Conservation (phyloP, 768 basidiomycete species). For the Lentinula boryana region DNA sequence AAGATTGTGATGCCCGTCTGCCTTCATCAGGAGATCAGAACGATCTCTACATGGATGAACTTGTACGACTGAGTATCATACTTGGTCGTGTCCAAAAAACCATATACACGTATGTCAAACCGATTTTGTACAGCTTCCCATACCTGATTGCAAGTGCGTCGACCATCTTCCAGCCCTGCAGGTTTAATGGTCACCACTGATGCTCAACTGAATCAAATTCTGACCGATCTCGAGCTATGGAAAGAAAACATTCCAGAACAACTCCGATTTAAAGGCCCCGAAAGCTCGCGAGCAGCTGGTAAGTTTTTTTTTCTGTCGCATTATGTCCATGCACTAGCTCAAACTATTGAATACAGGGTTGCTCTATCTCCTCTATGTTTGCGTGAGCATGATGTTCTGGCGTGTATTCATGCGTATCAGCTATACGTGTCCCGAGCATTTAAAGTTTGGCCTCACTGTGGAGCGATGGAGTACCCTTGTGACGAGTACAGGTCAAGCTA, state of each 20-base stretch:
- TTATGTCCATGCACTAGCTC: not conserved
- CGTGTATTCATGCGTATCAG: constrained; percentile 98
- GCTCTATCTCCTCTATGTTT: constrained; percentile 82
- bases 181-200: constrained; percentile 85
- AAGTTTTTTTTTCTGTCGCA: constrained; percentile 18
- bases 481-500: constrained; percentile 66
- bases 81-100: constrained; percentile 89
- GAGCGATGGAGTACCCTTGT: constrained; percentile 77
- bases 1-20: constrained; percentile 92
- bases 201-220: constrained; percentile 59
- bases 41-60: constrained; percentile 82
- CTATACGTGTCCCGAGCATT: constrained; percentile 84
- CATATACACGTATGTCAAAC: constrained; percentile 69
- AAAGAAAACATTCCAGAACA: constrained; percentile 69
- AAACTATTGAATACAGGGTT: constrained; percentile 46
- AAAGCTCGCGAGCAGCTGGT: constrained; percentile 65
- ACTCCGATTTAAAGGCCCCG: constrained; percentile 70
- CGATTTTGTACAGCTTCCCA: constrained; percentile 1
- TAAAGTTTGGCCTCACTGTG: constrained; percentile 79
- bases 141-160: constrained; percentile 5
- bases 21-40: constrained; percentile 82
- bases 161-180: constrained; percentile 53
- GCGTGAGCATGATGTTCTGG: constrained; percentile 95
- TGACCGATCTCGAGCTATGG: constrained; percentile 72
- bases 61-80: constrained; percentile 86